A percentile compares a stretch with the other conserved stretches of the same genome.
Conservation (phyloP, 202 grass and related monocot species). For the Hordeum pubiflorum region DNA sequence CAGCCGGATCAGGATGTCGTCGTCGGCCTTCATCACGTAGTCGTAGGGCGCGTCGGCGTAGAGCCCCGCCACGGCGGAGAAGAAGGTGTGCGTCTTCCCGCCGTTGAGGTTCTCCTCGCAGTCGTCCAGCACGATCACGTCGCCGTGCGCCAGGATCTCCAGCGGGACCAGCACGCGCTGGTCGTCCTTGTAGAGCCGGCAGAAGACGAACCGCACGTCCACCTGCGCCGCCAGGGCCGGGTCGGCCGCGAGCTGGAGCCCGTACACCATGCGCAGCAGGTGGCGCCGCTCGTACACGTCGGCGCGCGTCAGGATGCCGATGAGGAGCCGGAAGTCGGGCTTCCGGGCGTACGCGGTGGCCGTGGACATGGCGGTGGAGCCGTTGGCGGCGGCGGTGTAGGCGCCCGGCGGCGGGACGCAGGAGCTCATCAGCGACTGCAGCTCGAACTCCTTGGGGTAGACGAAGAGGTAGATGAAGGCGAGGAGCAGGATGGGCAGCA, state of each 20-base stretch:
- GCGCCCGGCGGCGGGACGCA: not conserved
- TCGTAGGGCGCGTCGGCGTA: conserved; percentile 51
- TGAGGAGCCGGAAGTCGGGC: conserved; percentile 69
- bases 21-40: conserved; percentile 79
- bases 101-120: conserved; percentile 79
- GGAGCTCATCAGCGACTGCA: conserved; percentile 51
- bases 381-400: not conserved
- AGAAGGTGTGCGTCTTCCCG: conserved; percentile 68
- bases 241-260: conserved; percentile 32
- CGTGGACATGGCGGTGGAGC: not conserved
- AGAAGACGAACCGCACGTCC: conserved; percentile 34
- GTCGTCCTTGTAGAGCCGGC: conserved; percentile 59
- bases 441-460: conserved; percentile 69
- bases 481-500: conserved; percentile 53
- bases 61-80: conserved; percentile 23
- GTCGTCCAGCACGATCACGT: conserved; percentile 57
- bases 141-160: conserved; percentile 55
- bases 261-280: conserved; percentile 76
- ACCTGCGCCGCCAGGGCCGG: conserved; percentile 31
- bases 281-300: conserved; percentile 76
- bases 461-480: conserved; percentile 64
- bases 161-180: conserved; percentile 61
- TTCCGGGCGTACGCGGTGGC: not conserved
- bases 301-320: conserved; percentile 73
- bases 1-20: conserved; percentile 62